These are phyloP conservation scores for Saccharomycopsis fibuligera DNA, from an alignment of 805 yeast species.

Conservation along the genomic window DNA sequence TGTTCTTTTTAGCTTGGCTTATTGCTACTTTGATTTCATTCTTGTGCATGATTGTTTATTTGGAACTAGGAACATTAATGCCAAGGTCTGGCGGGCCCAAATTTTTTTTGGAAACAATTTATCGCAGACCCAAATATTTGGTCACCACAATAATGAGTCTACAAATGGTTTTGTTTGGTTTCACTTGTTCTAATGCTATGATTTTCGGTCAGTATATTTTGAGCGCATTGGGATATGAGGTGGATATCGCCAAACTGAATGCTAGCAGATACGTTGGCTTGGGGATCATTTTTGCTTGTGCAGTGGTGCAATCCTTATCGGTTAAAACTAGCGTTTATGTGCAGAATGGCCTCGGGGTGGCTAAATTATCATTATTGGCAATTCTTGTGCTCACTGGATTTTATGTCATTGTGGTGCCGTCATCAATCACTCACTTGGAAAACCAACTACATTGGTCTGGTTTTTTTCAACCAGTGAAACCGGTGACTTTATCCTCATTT, in stretches of 20 bases:
- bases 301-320: slow-evolving; percentile 50
- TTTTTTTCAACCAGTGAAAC: slow-evolving; percentile 31
- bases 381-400: slow-evolving; percentile 54
- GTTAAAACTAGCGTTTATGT: slow-evolving; percentile 52
- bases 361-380: slow-evolving; percentile 49
- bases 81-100: slow-evolving; percentile 76
- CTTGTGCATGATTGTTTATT: slow-evolving; percentile 58
- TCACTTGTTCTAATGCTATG: slow-evolving; percentile 47
- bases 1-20: slow-evolving; percentile 59
- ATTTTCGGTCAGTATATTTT: slow-evolving; percentile 57
- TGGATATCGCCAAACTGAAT: slow-evolving; percentile 33
- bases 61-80: slow-evolving; percentile 64
- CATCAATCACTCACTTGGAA: slow-evolving; percentile 36
- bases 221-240: slow-evolving; percentile 37
- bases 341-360: slow-evolving; percentile 56
- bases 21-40: slow-evolving; percentile 57
- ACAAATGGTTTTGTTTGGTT: slow-evolving; percentile 48
- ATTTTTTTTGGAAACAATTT: slow-evolving; percentile 63
- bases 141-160: slow-evolving; percentile 45
- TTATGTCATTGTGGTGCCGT: slow-evolving; percentile 46
- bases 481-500: slow-evolving; percentile 38
- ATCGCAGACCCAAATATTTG: slow-evolving; percentile 51
- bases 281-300: slow-evolving; percentile 30
- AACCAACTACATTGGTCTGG: slow-evolving; percentile 33
- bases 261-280: slow-evolving; percentile 39